These are phyloP conservation scores for Diaporthe ilicicola DNA, from an alignment of 2,329 filamentous ascomycete genomes.

Conservation along the genomic window DNA sequence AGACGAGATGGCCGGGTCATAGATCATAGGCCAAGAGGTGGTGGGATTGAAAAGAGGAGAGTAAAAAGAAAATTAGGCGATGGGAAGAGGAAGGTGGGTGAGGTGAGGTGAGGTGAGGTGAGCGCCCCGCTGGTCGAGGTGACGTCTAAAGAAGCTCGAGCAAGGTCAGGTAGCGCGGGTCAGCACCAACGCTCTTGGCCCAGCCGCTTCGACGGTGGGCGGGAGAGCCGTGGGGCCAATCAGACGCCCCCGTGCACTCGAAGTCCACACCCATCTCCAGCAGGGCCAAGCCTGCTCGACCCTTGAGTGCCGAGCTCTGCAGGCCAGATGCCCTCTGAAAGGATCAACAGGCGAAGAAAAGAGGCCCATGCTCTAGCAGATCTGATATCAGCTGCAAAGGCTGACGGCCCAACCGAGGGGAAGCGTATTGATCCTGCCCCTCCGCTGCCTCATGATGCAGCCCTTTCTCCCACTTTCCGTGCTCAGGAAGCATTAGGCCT, in stretches of 20 bases:
- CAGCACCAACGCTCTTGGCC: neutral
- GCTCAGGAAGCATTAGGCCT: neutral
- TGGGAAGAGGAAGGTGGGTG: too few relatives aligned
- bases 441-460: constrained; percentile 15
- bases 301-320: constrained; percentile 1
- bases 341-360: neutral
- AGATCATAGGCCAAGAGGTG: neutral
- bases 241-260: neutral
- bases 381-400: constrained; percentile 4
- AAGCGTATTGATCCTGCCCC: neutral
- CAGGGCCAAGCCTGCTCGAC: neutral
- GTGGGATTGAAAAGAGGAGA: neutral
- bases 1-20: neutral
- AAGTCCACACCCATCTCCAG: neutral
- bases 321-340: neutral
- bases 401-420: neutral
- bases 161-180: neutral
- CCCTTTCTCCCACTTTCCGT: constrained; percentile 1
- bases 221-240: neutral
- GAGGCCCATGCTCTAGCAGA: neutral
- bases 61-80: neutral
- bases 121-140: neutral
- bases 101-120: too few relatives aligned
- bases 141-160: constrained; percentile 27
- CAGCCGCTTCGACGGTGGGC: neutral